Base-by-base conservation (phyloP, 2,329 filamentous ascomycete genomes). In the Capronia coronata region DNA sequence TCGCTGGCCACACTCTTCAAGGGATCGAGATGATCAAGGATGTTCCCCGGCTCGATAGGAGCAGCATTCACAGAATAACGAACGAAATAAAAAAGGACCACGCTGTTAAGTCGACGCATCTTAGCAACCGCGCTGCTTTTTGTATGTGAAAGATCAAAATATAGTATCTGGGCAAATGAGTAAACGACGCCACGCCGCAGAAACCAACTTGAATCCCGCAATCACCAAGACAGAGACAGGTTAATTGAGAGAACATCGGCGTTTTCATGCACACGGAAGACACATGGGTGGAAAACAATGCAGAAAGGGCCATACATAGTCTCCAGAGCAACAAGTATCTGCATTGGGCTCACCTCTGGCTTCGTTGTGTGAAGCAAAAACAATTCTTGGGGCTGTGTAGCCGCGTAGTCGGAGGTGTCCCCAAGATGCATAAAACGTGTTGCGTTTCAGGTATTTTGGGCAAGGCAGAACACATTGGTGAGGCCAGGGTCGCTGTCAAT, bases 401-500 rank as follows among this genome's bases (percentile, higher is more conserved):
- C 29, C 48, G 39, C 23, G 37, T 39, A 11, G 18, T 11, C 34
- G 25, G 16, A 35, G 40, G 16, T 25, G 14, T 11, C 34, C 14
- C 18, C 14, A 19, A n/a, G 34, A 18, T 3, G 29, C 42, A 38
- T 32, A 37, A 46, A 53, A 56, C 54, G 32, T 2, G 32, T 19
- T 29, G 19, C 45, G 54, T 56, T 56, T 56, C 54, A 54, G 39
- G 45, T 54, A 56, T 56, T 54, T 52, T 51, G 43, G 46, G 54
- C 50, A 54, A 54, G 54, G 54, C 54, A 46, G 54, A 56, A 49
- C 45, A 43, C 37, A 38, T 40, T 49, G 34, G 29, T 32, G 29
- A 32, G 13, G 29, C 29, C 11, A 11, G 29, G 29, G n/a, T 32
- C 13, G 29, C 7, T 32, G 29, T 32, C 29, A 32, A 27, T 27